Evolutionary conservation across 306 rosid genomes (phyloP).

Genomic region (Prunus armeniaca): DNA sequence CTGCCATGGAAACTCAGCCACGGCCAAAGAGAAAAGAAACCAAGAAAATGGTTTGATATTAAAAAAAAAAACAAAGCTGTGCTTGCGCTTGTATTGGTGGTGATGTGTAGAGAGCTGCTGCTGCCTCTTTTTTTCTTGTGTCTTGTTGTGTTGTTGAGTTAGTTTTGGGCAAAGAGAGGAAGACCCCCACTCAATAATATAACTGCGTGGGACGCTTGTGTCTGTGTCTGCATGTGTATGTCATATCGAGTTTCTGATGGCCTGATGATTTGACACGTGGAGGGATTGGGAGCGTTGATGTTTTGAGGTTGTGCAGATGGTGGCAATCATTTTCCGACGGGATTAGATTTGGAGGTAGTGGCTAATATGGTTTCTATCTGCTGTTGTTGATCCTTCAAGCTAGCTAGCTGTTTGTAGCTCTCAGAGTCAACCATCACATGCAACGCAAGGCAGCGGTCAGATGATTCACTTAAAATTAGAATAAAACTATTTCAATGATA

Average conservation of each 20-base stretch:
- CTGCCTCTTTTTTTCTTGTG: conserved; percentile 17
- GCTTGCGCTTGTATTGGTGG: conserved; percentile 2
- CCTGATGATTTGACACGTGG: conserved; percentile 33
- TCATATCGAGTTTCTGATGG: conserved; percentile 28
- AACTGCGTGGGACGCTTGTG: conserved; percentile 45
- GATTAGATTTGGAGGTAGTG: conserved; percentile 36
- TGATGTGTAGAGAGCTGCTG: conserved; percentile 17
- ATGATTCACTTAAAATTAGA: not conserved
- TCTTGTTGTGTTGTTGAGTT: conserved; percentile 42
- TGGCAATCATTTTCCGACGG: conserved; percentile 33
- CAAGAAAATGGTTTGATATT: not conserved
- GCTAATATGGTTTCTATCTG: conserved; percentile 22
- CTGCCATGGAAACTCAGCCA: conserved; percentile 20
- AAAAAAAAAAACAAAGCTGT: not conserved
- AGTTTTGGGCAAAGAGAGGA: conserved; percentile 35
- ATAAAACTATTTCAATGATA: too few relatives aligned
- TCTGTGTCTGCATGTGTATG: conserved; percentile 54
- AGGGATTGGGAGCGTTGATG: conserved; percentile 19
- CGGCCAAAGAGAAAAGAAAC: not conserved
- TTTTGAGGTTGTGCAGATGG: not conserved
- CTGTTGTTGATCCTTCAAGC: not conserved
- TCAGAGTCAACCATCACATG: conserved; percentile 19
- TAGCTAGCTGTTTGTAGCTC: not conserved
- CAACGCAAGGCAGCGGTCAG: not conserved
- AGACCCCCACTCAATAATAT: conserved; percentile 59